Evolutionary conservation across 176 grass and related monocot species (phyloP), one percentile per base, ranked within the genome.

Genomic region (Tuctoria greenei): DNA sequence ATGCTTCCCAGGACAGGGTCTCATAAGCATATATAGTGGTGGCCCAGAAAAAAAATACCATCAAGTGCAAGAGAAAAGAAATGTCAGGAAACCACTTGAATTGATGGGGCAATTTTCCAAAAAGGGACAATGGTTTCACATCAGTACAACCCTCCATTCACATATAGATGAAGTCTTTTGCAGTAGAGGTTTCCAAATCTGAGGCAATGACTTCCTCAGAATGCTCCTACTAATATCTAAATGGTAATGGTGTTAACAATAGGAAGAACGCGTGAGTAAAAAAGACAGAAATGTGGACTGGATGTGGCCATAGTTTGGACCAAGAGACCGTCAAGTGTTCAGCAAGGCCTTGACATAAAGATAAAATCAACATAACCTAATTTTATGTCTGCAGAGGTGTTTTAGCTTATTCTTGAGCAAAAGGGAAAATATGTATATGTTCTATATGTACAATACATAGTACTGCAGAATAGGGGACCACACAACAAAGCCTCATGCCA

Each of bases 31-130:
- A 44, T 44, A 44, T 44, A 44, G 15, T 31, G 31, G 21, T 21
- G 51, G 64, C 34, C 64, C 31, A 38, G 4, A 31, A 38, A 68
- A 59, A 74, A 59, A 60, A 64, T 64, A 69, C 72, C 28, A 50
- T 67, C 54, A 70, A 61, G 2, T 39, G 15, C 43, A 83, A 69
- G 18, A 42, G 31, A 44, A 44, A 44, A 44, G 9, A 60, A 59
- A 28, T 62, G 52, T 20, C n/a, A n/a, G 13, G 12, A 1, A 1
- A 39, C 1, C 51, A 62, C 21, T 52, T 70, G 21, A 42, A 51
- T 62, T 49, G 36, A 8, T 41, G 38, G 43, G 39, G 28, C 6
- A 73, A 6, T 72, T 50, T 63, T 21, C 6, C 40, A 39, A 50
- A 31, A 56, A 56, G 7, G 13, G 56, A 13, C 67, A 67, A 67